Conservation (phyloP, 2,329 filamentous ascomycete species). For the Leptographium wingfieldii region DNA sequence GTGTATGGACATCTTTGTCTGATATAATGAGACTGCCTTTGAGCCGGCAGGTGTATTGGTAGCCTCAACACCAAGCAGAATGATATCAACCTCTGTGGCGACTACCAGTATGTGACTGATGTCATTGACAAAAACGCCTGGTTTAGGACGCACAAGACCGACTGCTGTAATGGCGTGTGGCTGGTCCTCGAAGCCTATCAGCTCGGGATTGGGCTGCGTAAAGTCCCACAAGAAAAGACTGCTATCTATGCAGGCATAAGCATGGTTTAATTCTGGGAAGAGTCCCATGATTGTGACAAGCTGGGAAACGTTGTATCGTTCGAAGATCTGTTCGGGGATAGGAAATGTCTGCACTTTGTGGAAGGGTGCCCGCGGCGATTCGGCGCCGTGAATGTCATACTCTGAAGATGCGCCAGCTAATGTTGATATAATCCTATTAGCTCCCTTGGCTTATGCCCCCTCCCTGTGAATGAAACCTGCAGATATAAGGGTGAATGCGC, state of each 20-base stretch:
- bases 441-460: not conserved
- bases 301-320: slow-evolving; percentile 79
- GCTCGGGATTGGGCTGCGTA: slow-evolving; percentile 77
- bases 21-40: slow-evolving; percentile 66
- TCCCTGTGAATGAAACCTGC: not conserved
- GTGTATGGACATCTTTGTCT: slow-evolving; percentile 73
- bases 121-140: slow-evolving; percentile 72
- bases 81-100: slow-evolving; percentile 73
- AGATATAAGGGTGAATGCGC: not conserved
- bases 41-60: slow-evolving; percentile 54
- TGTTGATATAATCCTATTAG: not conserved
- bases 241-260: slow-evolving; percentile 93
- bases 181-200: slow-evolving; percentile 87
- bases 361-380: slow-evolving; percentile 74
- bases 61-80: slow-evolving; percentile 73
- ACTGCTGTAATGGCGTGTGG: slow-evolving; percentile 82
- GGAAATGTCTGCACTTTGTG: slow-evolving; percentile 76
- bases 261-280: slow-evolving; percentile 88
- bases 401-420: slow-evolving; percentile 81
- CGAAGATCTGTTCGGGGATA: slow-evolving; percentile 83
- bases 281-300: slow-evolving; percentile 89
- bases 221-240: slow-evolving; percentile 97
- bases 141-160: slow-evolving; percentile 70
- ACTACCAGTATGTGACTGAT: slow-evolving; percentile 86
- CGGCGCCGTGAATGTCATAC: slow-evolving; percentile 63